These are phyloP conservation scores for Nakaseomyces sp. DNA, from an alignment of 1,139 yeast species.

Conservation along the genomic window DNA sequence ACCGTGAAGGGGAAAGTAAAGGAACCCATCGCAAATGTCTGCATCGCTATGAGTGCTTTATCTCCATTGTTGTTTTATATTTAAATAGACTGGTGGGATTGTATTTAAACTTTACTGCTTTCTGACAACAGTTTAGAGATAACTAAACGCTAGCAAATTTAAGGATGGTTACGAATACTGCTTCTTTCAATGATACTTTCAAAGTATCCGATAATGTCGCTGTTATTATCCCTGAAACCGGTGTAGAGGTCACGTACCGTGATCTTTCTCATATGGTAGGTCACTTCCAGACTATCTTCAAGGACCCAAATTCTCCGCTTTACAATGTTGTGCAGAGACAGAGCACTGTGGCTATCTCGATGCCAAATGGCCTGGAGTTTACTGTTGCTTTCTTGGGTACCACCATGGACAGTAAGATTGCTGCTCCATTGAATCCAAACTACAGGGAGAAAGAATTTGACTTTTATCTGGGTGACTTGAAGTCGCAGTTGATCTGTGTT, in stretches of 20 bases:
- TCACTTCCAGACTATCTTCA: constrained; percentile 37
- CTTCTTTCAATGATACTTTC: constrained; percentile 31
- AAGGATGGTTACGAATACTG: constrained; percentile 10
- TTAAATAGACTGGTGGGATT: too few species aligned
- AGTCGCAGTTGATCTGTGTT: constrained; percentile 47
- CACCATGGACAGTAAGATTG: constrained; percentile 46
- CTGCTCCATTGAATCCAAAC: constrained; percentile 57
- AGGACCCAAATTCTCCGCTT: constrained; percentile 35
- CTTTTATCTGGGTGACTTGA: constrained; percentile 51
- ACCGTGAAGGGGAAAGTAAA: too few species aligned
- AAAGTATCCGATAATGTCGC: constrained; percentile 34
- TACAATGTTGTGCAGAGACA: constrained; percentile 30
- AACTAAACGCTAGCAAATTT: too few species aligned
- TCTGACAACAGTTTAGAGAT: too few species aligned
- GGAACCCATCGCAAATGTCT: too few species aligned
- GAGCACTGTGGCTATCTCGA: constrained; percentile 47
- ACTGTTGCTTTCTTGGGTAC: constrained; percentile 45
- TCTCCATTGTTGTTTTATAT: too few species aligned
- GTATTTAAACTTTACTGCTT: too few species aligned
- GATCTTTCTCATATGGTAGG: constrained; percentile 36
- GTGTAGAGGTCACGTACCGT: constrained; percentile 33
- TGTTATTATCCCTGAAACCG: constrained; percentile 33
- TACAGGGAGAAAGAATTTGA: constrained; percentile 53
- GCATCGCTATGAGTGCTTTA: too few species aligned
- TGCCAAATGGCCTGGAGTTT: constrained; percentile 52